Percentiles rank a stretch among this genome's conserved stretches.
Conservation (phyloP, 108 stramenopile genomes). For the Nannochloropsis salina region DNA sequence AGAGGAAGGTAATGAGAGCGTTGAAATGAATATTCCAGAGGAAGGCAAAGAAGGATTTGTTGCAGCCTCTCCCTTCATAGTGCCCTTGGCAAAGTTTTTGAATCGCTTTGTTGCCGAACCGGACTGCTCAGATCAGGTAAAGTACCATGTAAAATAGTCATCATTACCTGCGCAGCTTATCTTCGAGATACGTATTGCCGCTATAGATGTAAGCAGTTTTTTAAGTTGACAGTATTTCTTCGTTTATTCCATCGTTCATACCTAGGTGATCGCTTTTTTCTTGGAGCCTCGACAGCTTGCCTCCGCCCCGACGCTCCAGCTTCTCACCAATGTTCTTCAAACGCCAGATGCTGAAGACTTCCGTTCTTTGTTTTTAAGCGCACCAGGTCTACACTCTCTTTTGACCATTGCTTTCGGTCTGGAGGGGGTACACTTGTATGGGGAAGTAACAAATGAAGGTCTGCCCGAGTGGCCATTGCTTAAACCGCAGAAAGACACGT, state of each 20-base stretch:
- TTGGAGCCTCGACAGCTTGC: background rate
- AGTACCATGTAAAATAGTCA: too few species aligned
- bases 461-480: background rate
- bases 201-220: too few species aligned
- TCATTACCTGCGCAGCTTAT: too few species aligned
- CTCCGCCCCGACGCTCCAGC: background rate
- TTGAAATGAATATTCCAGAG: background rate
- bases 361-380: background rate
- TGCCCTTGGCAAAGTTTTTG: constrained; percentile 48
- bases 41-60: background rate
- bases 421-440: background rate
- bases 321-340: background rate
- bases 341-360: constrained; percentile 7
- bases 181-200: too few species aligned
- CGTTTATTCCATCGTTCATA: background rate
- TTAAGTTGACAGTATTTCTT: background rate
- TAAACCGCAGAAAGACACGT: background rate
- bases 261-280: background rate
- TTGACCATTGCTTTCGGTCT: background rate
- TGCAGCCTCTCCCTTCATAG: constrained; percentile 31
- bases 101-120: constrained; percentile 34
- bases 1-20: background rate
- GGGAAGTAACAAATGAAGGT: background rate
- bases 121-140: constrained; percentile 35
- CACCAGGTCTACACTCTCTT: background rate